Conservation (phyloP, 495 filamentous ascomycete species). For the Daldinia caldariorum region DNA sequence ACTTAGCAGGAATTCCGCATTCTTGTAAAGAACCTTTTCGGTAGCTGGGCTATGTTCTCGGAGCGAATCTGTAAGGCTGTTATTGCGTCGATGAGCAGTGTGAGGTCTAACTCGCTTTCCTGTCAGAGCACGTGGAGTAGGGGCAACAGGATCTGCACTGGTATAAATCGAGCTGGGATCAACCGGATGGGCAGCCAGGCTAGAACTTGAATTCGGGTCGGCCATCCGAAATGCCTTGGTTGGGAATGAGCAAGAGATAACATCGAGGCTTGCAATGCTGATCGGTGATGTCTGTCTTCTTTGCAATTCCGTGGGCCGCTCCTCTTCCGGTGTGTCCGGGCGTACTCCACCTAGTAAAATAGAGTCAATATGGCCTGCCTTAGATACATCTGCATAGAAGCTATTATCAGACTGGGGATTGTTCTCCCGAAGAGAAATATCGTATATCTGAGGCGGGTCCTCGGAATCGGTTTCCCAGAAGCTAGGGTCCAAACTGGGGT, state of each 20-base stretch:
- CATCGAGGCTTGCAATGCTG: slow-evolving; percentile 66
- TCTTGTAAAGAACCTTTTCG: slow-evolving; percentile 60
- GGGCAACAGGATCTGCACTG: slow-evolving; percentile 57
- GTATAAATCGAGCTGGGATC: slow-evolving; percentile 61
- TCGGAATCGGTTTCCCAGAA: slow-evolving; percentile 56
- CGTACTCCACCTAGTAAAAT: slow-evolving; percentile 52
- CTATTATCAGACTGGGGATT: slow-evolving; percentile 47
- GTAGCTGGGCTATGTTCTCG: slow-evolving; percentile 70
- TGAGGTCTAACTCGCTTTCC: slow-evolving; percentile 62
- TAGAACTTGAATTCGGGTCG: slow-evolving; percentile 54
- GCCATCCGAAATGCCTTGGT: slow-evolving; percentile 64
- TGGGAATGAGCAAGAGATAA: slow-evolving; percentile 85
- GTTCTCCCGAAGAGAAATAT: slow-evolving; percentile 48
- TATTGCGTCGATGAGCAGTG: slow-evolving; percentile 61
- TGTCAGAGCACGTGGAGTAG: slow-evolving; percentile 62
- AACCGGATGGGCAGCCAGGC: slow-evolving; percentile 72
- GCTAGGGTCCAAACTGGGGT: slow-evolving; percentile 60
- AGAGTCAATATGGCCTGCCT: slow-evolving; percentile 58
- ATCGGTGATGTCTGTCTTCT: slow-evolving; percentile 58
- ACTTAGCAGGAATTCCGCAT: slow-evolving; percentile 67
- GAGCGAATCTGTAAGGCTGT: slow-evolving; percentile 81
- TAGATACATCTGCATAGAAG: slow-evolving; percentile 60
- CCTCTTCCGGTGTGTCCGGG: slow-evolving; percentile 55
- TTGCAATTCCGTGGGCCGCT: slow-evolving; percentile 34
- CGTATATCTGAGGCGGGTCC: slow-evolving; percentile 56